Evolutionary conservation across 192 early-diverging fungal species (phyloP), one percentile per base, ranked within the genome.

Genomic region (Backusella liffmaniae): DNA sequence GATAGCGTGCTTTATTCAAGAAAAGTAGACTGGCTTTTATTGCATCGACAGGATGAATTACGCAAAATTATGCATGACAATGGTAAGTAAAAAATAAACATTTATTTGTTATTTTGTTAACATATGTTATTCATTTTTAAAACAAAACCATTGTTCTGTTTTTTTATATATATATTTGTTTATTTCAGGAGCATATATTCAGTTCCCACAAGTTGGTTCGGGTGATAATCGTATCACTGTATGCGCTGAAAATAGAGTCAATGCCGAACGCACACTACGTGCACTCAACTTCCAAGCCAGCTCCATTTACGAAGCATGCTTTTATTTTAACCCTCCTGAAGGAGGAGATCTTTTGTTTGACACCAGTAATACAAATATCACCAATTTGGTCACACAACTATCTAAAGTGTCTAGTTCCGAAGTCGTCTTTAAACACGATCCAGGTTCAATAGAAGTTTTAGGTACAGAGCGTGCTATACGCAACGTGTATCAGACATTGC

Each of bases 11-110:
- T 83, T 23, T 67, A 83, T 65, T 37, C 90, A 9, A 86, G 92
- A 34, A 96, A 96, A 73, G 75, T 94, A 75, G 94, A 96, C 76
- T 96, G 93, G 93, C 84, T 96, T 77, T 78, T 91, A 30, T 82
- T 88, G 15, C 86, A 89, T 72, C 79, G 89, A 37, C 88, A 86
- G 39, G 88, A 91, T 66, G 82, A 89, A 44, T 73, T 96, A 9
- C 77, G 81, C 18, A 83, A 88, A 73, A 92, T 96, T 72, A 93
- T 94, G 91, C 78, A 81, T 39, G 92, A 96, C 75, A 96, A 96
- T 85, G 93, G 87, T 73, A 84, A 83, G 12, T 23, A 73, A 77
- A 41, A 42, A 65, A 66, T 35, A 51, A 39, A 51, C 36, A 29
- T 26, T 4, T 68, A 26, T 39, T 68, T 68, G 56, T 59, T 62